Evolutionary conservation across 306 rosid species (phyloP).

Genomic region (Citrullus amarus): DNA sequence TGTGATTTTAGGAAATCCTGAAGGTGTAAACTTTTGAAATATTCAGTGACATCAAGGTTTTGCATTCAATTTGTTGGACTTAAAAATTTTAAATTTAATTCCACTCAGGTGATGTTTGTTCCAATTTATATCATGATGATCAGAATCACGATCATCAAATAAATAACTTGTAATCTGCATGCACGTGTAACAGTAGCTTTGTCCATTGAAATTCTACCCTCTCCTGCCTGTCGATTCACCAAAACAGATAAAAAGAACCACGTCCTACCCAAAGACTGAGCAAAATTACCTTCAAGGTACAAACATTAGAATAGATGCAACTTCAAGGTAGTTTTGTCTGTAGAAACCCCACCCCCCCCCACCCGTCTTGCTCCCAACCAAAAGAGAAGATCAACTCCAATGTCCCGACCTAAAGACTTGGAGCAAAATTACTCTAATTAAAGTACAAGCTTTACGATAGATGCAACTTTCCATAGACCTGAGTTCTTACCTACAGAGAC

Average conservation of each 20-base stretch:
- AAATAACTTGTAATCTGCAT: not conserved
- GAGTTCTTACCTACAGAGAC: not conserved
- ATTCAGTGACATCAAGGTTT: conserved; percentile 11
- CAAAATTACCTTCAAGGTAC: not conserved
- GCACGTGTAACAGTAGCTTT: not conserved
- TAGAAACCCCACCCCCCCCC: not conserved
- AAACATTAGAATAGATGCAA: not conserved
- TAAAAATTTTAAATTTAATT: conserved; percentile 1
- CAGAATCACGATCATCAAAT: not conserved
- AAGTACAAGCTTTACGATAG: not conserved
- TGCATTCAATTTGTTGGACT: conserved; percentile 7
- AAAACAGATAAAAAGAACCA: not conserved
- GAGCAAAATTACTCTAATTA: not conserved
- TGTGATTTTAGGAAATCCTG: conserved; percentile 1
- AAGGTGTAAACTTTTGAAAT: conserved; percentile 4
- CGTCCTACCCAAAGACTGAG: not conserved
- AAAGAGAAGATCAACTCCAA: not conserved
- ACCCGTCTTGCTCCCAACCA: not conserved
- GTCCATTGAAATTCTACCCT: not conserved
- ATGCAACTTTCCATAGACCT: not conserved
- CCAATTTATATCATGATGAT: not conserved
- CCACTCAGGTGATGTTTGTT: conserved; percentile 5
- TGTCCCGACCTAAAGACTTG: not conserved
- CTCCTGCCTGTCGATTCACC: not conserved
- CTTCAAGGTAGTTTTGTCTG: not conserved